Base-by-base conservation (phyloP, 805 yeast genomes). In the Starmerella scarabaei region DNA sequence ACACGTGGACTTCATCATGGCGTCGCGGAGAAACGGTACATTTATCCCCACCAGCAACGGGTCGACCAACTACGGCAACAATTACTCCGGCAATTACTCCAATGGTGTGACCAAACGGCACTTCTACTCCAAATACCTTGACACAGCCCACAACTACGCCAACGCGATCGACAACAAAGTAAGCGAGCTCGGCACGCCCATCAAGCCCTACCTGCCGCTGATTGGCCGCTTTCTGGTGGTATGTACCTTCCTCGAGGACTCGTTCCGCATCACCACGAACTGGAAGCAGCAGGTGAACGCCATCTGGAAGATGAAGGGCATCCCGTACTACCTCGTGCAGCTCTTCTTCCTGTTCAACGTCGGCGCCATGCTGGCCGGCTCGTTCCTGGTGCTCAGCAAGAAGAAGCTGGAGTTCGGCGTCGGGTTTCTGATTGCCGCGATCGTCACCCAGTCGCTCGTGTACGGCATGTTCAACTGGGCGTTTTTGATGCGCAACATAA, bases 241-340 rank as follows among this genome's bases (percentile, higher is more conserved):
- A 41, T 93, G 94, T 36, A 91, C 97, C 0, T 88, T 86, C 58
- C 73, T 75, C 50, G 97, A 88, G 62, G 97, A 91, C 56, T 72
- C 94, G 3, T 58, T 78, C 38, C 72, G 98, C 60, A 82, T 88
- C 53, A 52, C 76, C 38, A 64, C 84, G 5, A 96, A 86, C 64
- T 88, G 96, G 96, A 61, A 70, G 27, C 94, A 83, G 54, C 98
- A 88, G 62, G 82, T 83, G 19, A 80, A 74, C 59, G 88, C 80
- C 60, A 67, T 91, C 51, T 71, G 81, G 65, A 74, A 75, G 51
- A 80, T 75, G 66, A 75, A 93, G 57, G 82, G 77, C 51, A 65
- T 77, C 44, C 93, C 93, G 60, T 70, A 73, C 50, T 73, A 79
- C 69, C 61, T 88, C 42, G 84, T 85, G 17, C 69, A 77, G n/a